A percentile compares a stretch with the other conserved stretches of the same genome.
Conservation (phyloP, 1,284 basidiomycete genomes). For the Stereum hirsutum region DNA sequence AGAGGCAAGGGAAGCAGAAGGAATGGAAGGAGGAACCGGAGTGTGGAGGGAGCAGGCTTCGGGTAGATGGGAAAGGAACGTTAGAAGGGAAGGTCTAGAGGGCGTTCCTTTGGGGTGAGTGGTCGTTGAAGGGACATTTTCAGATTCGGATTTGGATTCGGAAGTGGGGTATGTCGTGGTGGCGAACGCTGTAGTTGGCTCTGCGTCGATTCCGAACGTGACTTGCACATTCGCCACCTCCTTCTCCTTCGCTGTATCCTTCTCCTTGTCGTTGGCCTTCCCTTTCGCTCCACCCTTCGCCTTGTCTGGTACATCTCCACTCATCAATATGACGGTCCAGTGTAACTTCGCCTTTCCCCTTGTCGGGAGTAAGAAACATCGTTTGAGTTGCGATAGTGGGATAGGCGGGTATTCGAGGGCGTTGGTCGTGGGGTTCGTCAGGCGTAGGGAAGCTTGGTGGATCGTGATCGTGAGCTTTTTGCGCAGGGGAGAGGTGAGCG, state of each 20-base stretch:
- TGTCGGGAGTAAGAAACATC: slow-evolving; percentile 58
- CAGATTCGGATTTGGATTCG: not conserved
- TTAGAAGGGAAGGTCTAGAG: slow-evolving; percentile 36
- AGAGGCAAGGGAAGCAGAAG: slow-evolving; percentile 16
- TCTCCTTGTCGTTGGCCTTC: slow-evolving; percentile 30
- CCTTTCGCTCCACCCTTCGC: slow-evolving; percentile 17
- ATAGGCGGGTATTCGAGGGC: slow-evolving; percentile 35
- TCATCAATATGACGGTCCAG: slow-evolving; percentile 55
- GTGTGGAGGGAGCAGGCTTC: slow-evolving; percentile 29
- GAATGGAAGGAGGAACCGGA: slow-evolving; percentile 43
- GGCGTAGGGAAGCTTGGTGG: slow-evolving; percentile 34
- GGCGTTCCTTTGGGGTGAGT: slow-evolving; percentile 37
- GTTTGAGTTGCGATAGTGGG: slow-evolving; percentile 34
- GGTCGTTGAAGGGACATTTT: slow-evolving; percentile 1
- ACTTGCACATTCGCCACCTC: slow-evolving; percentile 31
- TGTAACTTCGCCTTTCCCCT: slow-evolving; percentile 56
- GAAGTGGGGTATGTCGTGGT: slow-evolving; percentile 27
- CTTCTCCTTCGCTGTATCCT: slow-evolving; percentile 15
- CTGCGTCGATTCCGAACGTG: slow-evolving; percentile 58
- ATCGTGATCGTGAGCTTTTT: slow-evolving; percentile 60
- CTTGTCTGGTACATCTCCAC: slow-evolving; percentile 18
- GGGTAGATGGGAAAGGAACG: slow-evolving; percentile 42
- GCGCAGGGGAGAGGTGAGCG: slow-evolving; percentile 56
- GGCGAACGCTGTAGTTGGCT: slow-evolving; percentile 27
- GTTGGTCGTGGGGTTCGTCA: slow-evolving; percentile 37